Base-by-base conservation (phyloP, 176 grass and related monocot genomes). In the Raddia distichophylla region DNA sequence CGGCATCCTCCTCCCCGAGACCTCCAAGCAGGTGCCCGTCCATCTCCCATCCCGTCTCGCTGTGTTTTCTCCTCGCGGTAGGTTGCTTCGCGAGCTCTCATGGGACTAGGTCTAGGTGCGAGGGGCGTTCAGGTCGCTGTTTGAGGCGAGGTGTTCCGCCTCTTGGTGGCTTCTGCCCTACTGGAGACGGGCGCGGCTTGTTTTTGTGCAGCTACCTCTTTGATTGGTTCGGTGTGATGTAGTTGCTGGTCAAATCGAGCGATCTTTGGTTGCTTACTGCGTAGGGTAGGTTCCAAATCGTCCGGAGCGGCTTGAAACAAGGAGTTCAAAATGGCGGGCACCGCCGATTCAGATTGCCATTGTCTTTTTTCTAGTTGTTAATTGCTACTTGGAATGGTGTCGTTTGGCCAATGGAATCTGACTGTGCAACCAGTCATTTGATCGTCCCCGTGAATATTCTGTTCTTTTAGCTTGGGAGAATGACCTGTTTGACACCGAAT, bases 1-100 rank as follows among this genome's bases (percentile, higher is more conserved):
- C 43, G 95, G 95, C 60, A 87, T 98, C 84, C 90, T 98, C 61
- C 95, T 98, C 69, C 95, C 95, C 19, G 95, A 98, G 64, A 93
- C 91, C 75, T 94, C 92, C 80, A 94, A 89, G 80, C 89, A 91
- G 95, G 95, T 98, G 50, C 53, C 6, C 22, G 3, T 18, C 10
- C 6, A 8, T 19, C 51, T n/a, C 43, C 43, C 45, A 54, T 56
- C 43, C 43, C 45, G 48, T 56, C 9, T 3, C 82, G 52, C 3
- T 83, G 59, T 14, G 56, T 27, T 10, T 49, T 15, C 32, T 72
- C 9, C 35, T 71, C 51, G 7, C 45, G 20, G 3, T 71, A 10
- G 18, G 5, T 16, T 42, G n/a, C 34, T 56, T 42, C 3, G 80
- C 5, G 7, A 40, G 37, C 4, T 40, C 37, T n/a, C 1, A 11